These are phyloP conservation scores for Wickerhamiella bombiphila DNA, from an alignment of 805 yeast genomes.

Conservation along the genomic window DNA sequence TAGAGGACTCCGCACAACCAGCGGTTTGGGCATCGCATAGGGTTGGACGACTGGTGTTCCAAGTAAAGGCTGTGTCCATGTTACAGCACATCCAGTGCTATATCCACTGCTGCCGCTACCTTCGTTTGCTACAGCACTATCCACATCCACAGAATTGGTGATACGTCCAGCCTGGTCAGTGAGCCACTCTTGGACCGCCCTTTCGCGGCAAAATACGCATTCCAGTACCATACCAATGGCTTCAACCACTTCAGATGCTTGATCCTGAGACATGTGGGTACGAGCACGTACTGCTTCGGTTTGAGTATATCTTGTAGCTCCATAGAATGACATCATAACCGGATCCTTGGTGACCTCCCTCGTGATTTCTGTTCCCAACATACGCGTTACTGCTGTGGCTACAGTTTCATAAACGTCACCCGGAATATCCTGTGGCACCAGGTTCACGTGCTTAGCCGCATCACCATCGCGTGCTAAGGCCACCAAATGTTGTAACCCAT, in stretches of 20 bases:
- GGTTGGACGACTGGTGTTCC: constrained; percentile 91
- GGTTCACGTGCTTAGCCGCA: constrained; percentile 39
- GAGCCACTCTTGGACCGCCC: constrained; percentile 58
- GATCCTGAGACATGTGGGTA: background rate
- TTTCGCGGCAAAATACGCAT: constrained; percentile 2
- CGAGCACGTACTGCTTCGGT: background rate
- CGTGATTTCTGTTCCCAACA: constrained; percentile 30
- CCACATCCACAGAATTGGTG: no score
- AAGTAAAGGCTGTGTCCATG: constrained; percentile 72
- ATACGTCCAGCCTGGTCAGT: constrained; percentile 65
- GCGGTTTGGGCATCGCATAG: constrained; percentile 47
- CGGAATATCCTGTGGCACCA: constrained; percentile 27
- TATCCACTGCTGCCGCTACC: no score
- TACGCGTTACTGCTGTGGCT: constrained; percentile 27
- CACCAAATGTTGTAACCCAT: constrained; percentile 45
- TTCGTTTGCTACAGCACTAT: background rate
- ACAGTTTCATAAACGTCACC: constrained; percentile 38
- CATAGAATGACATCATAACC: constrained; percentile 89
- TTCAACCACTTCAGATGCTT: background rate
- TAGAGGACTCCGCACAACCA: constrained; percentile 52
- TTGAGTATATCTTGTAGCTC: constrained; percentile 49
- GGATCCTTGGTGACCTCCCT: constrained; percentile 80
- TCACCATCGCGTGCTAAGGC: constrained; percentile 41
- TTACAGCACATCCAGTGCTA: no score
- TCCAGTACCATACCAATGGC: background rate